These are phyloP conservation scores for Datura wrightii DNA, from an alignment of 257 asterid species.

Conservation along the genomic window DNA sequence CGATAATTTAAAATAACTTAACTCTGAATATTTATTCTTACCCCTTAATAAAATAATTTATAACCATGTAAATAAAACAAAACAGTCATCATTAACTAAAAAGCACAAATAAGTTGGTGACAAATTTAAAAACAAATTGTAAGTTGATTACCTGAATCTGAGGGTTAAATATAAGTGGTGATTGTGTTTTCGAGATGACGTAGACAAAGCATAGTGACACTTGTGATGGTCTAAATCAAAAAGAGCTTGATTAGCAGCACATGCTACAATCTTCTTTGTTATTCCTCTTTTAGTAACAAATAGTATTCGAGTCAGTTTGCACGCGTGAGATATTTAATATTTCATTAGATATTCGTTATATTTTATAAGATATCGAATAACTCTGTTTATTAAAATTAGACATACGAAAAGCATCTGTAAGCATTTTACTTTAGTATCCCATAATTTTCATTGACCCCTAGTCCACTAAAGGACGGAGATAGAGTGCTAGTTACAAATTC, in stretches of 20 bases:
- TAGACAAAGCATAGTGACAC: background rate
- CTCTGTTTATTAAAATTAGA: background rate
- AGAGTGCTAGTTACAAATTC: background rate
- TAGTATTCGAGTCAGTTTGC: background rate
- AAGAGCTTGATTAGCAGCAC: background rate
- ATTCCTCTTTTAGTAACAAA: background rate
- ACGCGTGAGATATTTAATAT: background rate
- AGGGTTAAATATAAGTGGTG: background rate
- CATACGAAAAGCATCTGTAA: background rate
- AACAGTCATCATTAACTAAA: no score
- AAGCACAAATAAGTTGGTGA: background rate
- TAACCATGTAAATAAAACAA: no score
- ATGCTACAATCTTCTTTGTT: background rate
- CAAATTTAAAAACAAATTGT: background rate
- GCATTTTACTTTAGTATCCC: background rate
- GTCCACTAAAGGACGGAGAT: background rate
- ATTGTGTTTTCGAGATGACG: conserved; percentile 22
- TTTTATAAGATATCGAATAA: background rate
- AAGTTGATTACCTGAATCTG: background rate
- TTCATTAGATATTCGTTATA: background rate
- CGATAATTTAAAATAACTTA: no score
- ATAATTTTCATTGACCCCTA: background rate
- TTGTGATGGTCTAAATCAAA: background rate
- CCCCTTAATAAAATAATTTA: no score
- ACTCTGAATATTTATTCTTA: no score